Conservation (phyloP, 164 flowering plant genomes). For the Vitis rupestris region DNA sequence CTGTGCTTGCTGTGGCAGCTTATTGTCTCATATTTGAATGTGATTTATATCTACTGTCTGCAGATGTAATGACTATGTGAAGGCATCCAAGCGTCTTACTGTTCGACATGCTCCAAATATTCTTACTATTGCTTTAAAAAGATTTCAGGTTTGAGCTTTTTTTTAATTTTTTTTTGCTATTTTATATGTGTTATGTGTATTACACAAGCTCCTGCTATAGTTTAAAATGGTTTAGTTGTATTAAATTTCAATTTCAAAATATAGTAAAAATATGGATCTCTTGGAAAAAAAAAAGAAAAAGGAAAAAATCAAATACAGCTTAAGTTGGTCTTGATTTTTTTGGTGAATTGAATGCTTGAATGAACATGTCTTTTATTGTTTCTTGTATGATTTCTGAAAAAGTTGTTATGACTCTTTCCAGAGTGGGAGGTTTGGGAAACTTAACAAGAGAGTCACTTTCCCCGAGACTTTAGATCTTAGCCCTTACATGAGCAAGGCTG, state of each 20-base stretch:
- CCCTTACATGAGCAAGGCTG: conserved; percentile 79
- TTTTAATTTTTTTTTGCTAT: no score
- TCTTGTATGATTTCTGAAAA: not conserved
- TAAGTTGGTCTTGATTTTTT: no score
- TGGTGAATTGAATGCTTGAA: no score
- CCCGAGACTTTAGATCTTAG: conserved; percentile 81
- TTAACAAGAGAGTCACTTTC: conserved; percentile 87
- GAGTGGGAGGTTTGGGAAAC: conserved; percentile 97
- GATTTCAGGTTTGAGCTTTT: conserved; percentile 75
- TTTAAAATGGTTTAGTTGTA: not conserved
- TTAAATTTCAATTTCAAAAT: not conserved
- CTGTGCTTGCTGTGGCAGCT: not conserved
- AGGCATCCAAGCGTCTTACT: conserved; percentile 85
- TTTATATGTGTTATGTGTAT: no score
- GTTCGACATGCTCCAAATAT: conserved; percentile 77
- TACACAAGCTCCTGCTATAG: not conserved
- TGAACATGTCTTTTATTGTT: not conserved
- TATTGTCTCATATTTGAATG: conserved; percentile 3
- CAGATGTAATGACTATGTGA: conserved; percentile 95
- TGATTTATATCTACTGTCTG: conserved; percentile 12
- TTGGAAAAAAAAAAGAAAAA: not conserved
- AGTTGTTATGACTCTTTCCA: conserved; percentile 28
- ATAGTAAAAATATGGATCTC: not conserved
- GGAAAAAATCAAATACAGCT: no score
- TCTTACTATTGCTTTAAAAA: conserved; percentile 89